These are phyloP conservation scores for Simplicillium aogashimaense DNA, from an alignment of 2,329 filamentous ascomycete species.

Conservation along the genomic window DNA sequence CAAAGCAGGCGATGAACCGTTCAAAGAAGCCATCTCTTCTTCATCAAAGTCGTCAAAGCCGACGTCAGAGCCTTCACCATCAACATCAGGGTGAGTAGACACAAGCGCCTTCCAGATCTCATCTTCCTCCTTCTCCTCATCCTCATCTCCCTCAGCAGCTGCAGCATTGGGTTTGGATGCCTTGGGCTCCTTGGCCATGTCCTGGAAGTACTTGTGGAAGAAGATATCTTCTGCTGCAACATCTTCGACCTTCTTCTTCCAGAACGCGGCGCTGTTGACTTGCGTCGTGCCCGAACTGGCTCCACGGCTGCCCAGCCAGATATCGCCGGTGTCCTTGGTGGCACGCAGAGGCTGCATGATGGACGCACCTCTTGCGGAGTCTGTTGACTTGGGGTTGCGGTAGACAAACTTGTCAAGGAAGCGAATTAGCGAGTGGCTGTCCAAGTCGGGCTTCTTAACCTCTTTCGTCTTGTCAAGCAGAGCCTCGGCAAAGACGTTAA, in stretches of 20 bases:
- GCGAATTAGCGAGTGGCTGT: slow-evolving; percentile 82
- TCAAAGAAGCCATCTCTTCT: slow-evolving; percentile 37
- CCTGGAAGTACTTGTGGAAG: slow-evolving; percentile 95
- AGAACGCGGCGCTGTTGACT: slow-evolving; percentile 84
- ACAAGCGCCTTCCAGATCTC: slow-evolving; percentile 91
- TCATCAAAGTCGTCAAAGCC: slow-evolving; percentile 39
- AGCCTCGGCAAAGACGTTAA: slow-evolving; percentile 69
- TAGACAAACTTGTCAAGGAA: slow-evolving; percentile 99
- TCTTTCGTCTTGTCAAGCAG: slow-evolving; percentile 60
- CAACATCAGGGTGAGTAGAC: slow-evolving; percentile 60
- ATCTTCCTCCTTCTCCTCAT: slow-evolving; percentile 56
- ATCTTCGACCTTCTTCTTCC: slow-evolving; percentile 80
- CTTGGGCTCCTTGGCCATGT: slow-evolving; percentile 54
- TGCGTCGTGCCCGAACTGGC: slow-evolving; percentile 23
- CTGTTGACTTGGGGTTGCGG: slow-evolving; percentile 72
- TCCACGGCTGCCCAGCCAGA: slow-evolving; percentile 43
- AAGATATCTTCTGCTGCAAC: slow-evolving; percentile 89
- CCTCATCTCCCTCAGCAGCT: slow-evolving; percentile 37
- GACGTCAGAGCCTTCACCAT: slow-evolving; percentile 43
- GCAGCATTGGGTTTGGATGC: slow-evolving; percentile 46
- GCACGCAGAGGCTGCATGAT: slow-evolving; percentile 87
- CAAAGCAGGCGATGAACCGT: slow-evolving; percentile 25
- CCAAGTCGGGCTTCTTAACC: slow-evolving; percentile 81
- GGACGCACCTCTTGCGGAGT: slow-evolving; percentile 63
- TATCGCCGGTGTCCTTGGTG: slow-evolving; percentile 42